Conservation (phyloP, 2,329 filamentous ascomycete genomes). For the Trichoderma koningiopsis region DNA sequence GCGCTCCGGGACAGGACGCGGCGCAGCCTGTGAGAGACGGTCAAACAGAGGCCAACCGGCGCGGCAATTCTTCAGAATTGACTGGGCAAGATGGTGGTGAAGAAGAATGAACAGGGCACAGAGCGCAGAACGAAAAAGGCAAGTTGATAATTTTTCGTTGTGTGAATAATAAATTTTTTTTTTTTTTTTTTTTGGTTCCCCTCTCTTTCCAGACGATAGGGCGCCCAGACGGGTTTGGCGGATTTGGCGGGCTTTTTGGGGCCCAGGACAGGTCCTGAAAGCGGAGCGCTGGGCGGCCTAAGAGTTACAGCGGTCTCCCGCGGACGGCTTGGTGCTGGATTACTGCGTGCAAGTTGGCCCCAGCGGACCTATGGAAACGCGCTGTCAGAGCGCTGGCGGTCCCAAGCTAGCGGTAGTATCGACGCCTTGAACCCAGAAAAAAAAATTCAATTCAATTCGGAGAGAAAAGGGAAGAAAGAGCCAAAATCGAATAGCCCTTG, state of each 20-base stretch:
- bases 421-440: neutral
- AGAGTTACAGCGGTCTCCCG: conserved; percentile 19
- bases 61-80: conserved; percentile 37
- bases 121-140: conserved; percentile 35
- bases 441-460: neutral
- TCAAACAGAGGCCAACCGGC: conserved; percentile 26
- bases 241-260: conserved; percentile 20
- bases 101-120: conserved; percentile 33
- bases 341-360: conserved; percentile 17
- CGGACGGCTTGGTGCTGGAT: conserved; percentile 14
- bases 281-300: conserved; percentile 19
- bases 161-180: conserved; percentile 48
- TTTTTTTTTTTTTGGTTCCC: conserved; percentile 40
- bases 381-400: conserved; percentile 18
- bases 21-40: conserved; percentile 29
- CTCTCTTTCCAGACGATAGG: conserved; percentile 29
- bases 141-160: conserved; percentile 41
- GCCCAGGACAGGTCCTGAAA: conserved; percentile 18
- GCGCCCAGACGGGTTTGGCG: conserved; percentile 21
- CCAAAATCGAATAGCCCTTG: neutral
- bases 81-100: conserved; percentile 35
- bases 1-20: conserved; percentile 29
- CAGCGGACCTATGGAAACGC: conserved; percentile 19
- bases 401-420: conserved; percentile 15
- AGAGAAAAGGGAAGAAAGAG: neutral